These are phyloP conservation scores for Cicer judaicum DNA, from an alignment of 306 rosid species.

Conservation along the genomic window DNA sequence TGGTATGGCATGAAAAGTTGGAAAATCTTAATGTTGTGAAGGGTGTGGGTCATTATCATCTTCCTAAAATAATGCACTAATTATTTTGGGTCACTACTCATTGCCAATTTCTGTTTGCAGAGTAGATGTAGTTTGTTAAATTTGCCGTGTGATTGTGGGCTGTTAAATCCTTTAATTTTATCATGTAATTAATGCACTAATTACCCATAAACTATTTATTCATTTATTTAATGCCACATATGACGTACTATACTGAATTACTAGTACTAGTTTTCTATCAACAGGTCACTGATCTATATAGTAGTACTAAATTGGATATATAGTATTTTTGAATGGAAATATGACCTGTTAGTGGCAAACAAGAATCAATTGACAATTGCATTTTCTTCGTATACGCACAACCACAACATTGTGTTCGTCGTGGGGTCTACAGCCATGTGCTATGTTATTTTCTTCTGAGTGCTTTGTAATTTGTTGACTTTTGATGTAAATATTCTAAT, in stretches of 20 bases:
- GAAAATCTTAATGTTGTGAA: slow-evolving; percentile 3
- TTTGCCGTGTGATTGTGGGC: slow-evolving; percentile 41
- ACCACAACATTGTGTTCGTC: slow-evolving; percentile 9
- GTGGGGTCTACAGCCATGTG: slow-evolving; percentile 56
- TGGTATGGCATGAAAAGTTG: slow-evolving; percentile 49
- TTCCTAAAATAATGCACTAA: too few relatives aligned
- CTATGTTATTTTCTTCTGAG: slow-evolving; percentile 41
- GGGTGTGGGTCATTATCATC: too few relatives aligned
- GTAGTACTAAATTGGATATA: slow-evolving; percentile 26
- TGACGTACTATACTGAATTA: slow-evolving; percentile 13
- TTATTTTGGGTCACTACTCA: too few relatives aligned
- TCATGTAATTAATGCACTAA: slow-evolving; percentile 36
- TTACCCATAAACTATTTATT: neutral
- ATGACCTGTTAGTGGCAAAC: slow-evolving; percentile 51
- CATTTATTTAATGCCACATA: slow-evolving; percentile 41
- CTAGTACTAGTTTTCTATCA: slow-evolving; percentile 23
- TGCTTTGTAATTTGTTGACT: slow-evolving; percentile 46
- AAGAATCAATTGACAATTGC: slow-evolving; percentile 45
- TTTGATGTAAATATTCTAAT: slow-evolving; percentile 34
- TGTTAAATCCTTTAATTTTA: slow-evolving; percentile 26
- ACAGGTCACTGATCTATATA: slow-evolving; percentile 51
- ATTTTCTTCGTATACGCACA: slow-evolving; percentile 45
- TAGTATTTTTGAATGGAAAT: slow-evolving; percentile 36
- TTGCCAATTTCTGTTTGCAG: neutral
- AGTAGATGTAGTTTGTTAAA: slow-evolving; percentile 36